phyloP scores from a whole-genome alignment of 2,329 filamentous ascomycete genomes.

The Celoporthe dispersa region DNA sequence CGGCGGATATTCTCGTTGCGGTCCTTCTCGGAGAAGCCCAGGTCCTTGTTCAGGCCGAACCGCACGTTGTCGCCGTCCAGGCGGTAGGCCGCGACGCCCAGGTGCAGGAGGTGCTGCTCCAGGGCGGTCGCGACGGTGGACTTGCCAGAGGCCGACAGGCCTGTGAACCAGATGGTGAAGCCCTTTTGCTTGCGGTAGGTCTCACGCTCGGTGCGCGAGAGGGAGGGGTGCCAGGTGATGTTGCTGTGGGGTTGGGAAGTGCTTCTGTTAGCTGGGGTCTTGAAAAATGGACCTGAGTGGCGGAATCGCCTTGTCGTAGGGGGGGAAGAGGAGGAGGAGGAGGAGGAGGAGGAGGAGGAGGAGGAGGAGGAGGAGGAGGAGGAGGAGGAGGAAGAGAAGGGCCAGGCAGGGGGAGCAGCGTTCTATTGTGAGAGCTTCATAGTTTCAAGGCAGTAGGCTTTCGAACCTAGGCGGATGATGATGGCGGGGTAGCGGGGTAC shows the following conservation, averaged over 20 bases:
- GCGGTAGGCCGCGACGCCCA: slow-evolving; percentile 82
- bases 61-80: slow-evolving; percentile 98
- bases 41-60: slow-evolving; percentile 96
- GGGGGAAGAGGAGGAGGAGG: neutral
- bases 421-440: slow-evolving; percentile 18
- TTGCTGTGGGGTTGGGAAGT: slow-evolving; percentile 60
- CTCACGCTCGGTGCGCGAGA: slow-evolving; percentile 78
- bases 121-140: slow-evolving; percentile 96
- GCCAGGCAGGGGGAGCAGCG: neutral
- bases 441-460: slow-evolving; percentile 1
- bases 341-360: neutral
- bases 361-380: neutral
- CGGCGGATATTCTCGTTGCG: slow-evolving; percentile 97
- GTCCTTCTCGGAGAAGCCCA: slow-evolving; percentile 91
- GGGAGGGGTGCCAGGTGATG: slow-evolving; percentile 87
- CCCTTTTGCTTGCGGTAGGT: slow-evolving; percentile 79
- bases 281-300: too few relatives aligned
- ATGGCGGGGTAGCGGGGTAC: slow-evolving; percentile 36
- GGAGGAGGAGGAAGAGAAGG: neutral
- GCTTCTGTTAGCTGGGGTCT: slow-evolving; percentile 13
- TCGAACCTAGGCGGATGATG: slow-evolving; percentile 18
- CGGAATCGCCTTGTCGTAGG: too few relatives aligned
- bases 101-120: slow-evolving; percentile 93
- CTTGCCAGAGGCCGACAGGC: slow-evolving; percentile 94
- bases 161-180: slow-evolving; percentile 97